Evolutionary conservation across 1,139 yeast genomes (phyloP).

Genomic region (Sporopachydermia cereana): DNA sequence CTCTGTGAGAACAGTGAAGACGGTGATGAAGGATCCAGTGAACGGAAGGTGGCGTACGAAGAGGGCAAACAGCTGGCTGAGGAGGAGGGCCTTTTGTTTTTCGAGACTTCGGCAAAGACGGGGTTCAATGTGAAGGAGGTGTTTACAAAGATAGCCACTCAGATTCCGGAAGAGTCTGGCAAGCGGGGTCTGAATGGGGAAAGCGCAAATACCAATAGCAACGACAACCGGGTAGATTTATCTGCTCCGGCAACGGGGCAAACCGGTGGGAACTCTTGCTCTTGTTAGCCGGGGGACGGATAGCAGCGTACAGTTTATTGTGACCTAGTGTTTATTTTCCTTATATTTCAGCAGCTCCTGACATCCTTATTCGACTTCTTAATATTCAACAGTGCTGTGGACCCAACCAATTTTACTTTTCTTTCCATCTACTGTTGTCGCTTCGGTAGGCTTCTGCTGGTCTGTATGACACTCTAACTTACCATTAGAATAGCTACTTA

Average conservation of each 20-base stretch:
- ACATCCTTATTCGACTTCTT: too few relatives aligned
- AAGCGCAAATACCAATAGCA: conserved; percentile 10
- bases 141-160: conserved; percentile 79
- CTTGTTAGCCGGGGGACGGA: conserved; percentile 2
- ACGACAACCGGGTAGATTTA: conserved; percentile 26
- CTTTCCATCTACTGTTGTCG: too few relatives aligned
- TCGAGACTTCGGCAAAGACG: conserved; percentile 92
- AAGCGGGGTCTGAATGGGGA: conserved; percentile 9
- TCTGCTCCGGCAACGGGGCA: conserved; percentile 19
- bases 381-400: too few relatives aligned
- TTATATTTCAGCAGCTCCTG: too few relatives aligned
- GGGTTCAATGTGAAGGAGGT: conserved; percentile 89
- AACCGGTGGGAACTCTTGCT: conserved; percentile 1
- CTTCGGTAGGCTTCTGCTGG: too few relatives aligned
- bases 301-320: neutral
- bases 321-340: too few relatives aligned
- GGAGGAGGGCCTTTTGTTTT: conserved; percentile 80
- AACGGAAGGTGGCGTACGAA: conserved; percentile 74
- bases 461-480: too few relatives aligned
- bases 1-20: conserved; percentile 26
- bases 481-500: too few relatives aligned
- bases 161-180: conserved; percentile 45
- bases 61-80: conserved; percentile 76
- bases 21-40: conserved; percentile 27
- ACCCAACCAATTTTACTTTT: too few relatives aligned